Base-by-base conservation (phyloP, 78 protist genomes). In the Speleostelium caveatum region DNA sequence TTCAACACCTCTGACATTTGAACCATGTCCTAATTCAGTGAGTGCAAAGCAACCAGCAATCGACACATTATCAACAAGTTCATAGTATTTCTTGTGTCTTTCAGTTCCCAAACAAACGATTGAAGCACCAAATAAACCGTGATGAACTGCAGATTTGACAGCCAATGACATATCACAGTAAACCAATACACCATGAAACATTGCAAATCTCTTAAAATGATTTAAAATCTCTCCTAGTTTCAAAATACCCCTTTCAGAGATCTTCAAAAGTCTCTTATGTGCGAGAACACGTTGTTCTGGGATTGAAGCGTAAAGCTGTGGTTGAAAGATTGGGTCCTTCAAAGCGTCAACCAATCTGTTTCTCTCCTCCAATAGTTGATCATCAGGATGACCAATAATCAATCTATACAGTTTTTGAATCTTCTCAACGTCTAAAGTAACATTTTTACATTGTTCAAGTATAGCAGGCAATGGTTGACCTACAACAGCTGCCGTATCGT, bases 1-100 rank as follows among this genome's bases (percentile, higher is more conserved):
- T 58, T 94, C 87, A 21, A 93, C 86, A 28, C 93, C 98, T n/a
- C 94, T 65, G 2, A 94, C 95, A 79, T 94, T 87, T 24, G 90
- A 69, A 61, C 87, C 94, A 66, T 88, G 87, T 8, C 73, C 86
- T n/a, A 88, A 39, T n/a, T 88, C 94, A 2, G 94, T 88, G 3
- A 88, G 26, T 7, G 94, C 94, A 51, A 88, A 88, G 55, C 94
- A 88, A 55, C 94, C 94, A 19, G 35, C 49, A 45, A 83, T 83
- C 21, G 67, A 28, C 19, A 28, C 16, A 4, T 26, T 55, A 60
- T 83, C 91, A 21, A 69, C 69, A 14, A 36, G 73, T 2, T 39
- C 14, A 8, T 33, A 83, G 30, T 69, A 83, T 26, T 59, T 67
- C 32, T 58, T 71, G 10, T 92, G 95, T 10, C 38, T 45, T 32